A percentile compares a stretch with the other conserved stretches of the same genome.
Conservation (phyloP, 441 rosid species). For the Croton laevigatus region DNA sequence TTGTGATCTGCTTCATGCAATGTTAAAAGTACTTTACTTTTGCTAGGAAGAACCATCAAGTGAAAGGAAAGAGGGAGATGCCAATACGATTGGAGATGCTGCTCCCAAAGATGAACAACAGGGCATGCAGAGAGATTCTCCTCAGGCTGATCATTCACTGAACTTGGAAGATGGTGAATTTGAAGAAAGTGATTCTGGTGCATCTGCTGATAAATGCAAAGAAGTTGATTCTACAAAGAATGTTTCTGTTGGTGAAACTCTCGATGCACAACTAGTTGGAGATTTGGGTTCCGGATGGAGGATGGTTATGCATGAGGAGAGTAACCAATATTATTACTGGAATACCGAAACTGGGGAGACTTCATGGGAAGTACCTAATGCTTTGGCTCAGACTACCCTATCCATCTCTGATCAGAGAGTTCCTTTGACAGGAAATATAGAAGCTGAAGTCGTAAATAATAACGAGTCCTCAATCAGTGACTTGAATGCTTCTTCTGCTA, state of each 20-base stretch:
- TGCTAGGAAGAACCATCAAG: conserved; percentile 42
- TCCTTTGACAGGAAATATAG: conserved; percentile 34
- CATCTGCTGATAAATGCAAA: conserved; percentile 34
- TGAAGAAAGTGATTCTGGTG: conserved; percentile 30
- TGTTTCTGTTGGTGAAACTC: conserved; percentile 36
- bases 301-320: conserved; percentile 90
- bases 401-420: conserved; percentile 26
- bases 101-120: conserved; percentile 28
- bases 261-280: conserved; percentile 42
- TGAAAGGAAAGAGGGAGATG: conserved; percentile 33
- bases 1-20: not conserved
- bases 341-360: conserved; percentile 95
- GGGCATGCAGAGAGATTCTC: conserved; percentile 34
- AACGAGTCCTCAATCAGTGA: conserved; percentile 28
- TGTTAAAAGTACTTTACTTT: conserved; percentile 19
- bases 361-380: conserved; percentile 84
- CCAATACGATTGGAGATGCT: conserved; percentile 29
- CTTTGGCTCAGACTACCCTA: conserved; percentile 39
- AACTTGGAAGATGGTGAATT: conserved; percentile 32
- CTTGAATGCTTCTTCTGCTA: conserved; percentile 34
- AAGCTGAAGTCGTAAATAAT: conserved; percentile 29
- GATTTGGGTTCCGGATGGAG: conserved; percentile 72
- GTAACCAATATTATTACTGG: conserved; percentile 92
- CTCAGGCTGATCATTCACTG: conserved; percentile 27
- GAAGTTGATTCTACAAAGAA: conserved; percentile 37